A percentile compares a stretch with the other conserved stretches of the same genome.
Evolutionary conservation across 2,329 filamentous ascomycete species (phyloP).

Genomic region (Fusarium solani-melongenae): DNA sequence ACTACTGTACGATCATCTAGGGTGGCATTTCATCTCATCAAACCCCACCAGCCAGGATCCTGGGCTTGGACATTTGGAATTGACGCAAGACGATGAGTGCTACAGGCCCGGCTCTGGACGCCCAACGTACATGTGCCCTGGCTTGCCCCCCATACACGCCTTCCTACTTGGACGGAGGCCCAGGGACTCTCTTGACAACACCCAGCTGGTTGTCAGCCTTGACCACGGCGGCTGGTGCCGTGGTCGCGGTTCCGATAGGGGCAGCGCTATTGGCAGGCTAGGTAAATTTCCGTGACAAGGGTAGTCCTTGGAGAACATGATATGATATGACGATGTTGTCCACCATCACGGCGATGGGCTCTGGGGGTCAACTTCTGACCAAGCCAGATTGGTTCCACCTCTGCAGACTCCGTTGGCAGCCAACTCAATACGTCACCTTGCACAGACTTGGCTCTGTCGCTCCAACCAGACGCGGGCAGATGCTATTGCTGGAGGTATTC

Average conservation of each 20-base stretch:
- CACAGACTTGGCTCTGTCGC: conserved; percentile 22
- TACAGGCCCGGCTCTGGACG: neutral
- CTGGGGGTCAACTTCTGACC: conserved; percentile 27
- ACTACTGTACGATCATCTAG: conserved; percentile 35
- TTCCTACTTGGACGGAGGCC: neutral
- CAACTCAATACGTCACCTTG: conserved; percentile 36
- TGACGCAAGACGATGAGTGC: conserved; percentile 1
- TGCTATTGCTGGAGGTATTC: conserved; percentile 24
- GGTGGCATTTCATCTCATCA: conserved; percentile 39
- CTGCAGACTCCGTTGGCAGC: conserved; percentile 11
- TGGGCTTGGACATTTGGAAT: neutral
- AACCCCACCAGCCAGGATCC: conserved; percentile 26
- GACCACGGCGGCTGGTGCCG: conserved; percentile 33
- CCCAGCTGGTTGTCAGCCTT: conserved; percentile 28
- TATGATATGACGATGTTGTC: conserved; percentile 40
- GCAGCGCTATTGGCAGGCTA: conserved; percentile 29
- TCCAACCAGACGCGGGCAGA: conserved; percentile 16
- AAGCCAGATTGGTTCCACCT: conserved; percentile 17
- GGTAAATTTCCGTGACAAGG: conserved; percentile 40
- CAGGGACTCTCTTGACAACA: neutral
- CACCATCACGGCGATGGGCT: conserved; percentile 10
- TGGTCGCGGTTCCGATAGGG: conserved; percentile 28
- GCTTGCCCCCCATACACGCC: neutral
- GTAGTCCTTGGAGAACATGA: conserved; percentile 35
- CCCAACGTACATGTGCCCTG: neutral